A percentile compares a stretch with the other conserved stretches of the same genome.
Evolutionary conservation across 352 stramenopile genomes (phyloP).

Genomic region (Globisporangium middletonii): DNA sequence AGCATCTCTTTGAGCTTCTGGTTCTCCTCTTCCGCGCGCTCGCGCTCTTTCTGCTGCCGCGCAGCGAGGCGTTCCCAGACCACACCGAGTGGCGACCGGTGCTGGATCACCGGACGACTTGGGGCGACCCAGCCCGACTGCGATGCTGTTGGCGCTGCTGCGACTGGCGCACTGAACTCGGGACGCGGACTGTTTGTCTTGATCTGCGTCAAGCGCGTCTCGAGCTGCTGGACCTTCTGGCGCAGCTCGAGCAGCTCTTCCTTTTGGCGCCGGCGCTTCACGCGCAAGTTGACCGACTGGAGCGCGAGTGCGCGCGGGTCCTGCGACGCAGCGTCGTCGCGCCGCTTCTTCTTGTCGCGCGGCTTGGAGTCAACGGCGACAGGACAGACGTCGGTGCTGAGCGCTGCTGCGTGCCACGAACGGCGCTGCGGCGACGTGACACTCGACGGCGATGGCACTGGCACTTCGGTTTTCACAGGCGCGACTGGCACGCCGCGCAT

Average conservation of each 20-base stretch:
- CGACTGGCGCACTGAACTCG: background rate
- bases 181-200: background rate
- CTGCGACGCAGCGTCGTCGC: background rate
- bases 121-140: background rate
- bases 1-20: slow-evolving; percentile 13
- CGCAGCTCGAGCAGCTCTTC: slow-evolving; percentile 12
- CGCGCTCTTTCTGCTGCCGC: slow-evolving; percentile 10
- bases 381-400: background rate
- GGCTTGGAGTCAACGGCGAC: slow-evolving; percentile 5
- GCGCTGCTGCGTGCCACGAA: background rate
- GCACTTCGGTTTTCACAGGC: background rate
- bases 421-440: background rate
- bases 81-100: slow-evolving; percentile 9
- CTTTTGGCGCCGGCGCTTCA: slow-evolving; percentile 9
- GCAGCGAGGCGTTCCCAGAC: slow-evolving; percentile 12
- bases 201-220: slow-evolving; percentile 8
- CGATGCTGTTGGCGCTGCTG: background rate
- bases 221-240: slow-evolving; percentile 13
- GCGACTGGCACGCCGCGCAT: background rate
- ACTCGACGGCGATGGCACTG: background rate
- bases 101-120: background rate
- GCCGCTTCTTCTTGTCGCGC: slow-evolving; percentile 9
- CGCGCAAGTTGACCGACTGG: slow-evolving; percentile 9
- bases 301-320: slow-evolving; percentile 8
- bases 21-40: slow-evolving; percentile 11